A percentile compares a stretch with the other conserved stretches of the same genome.
phyloP scores from a whole-genome alignment of 2,329 filamentous ascomycete species.

The Monascus ruber region DNA sequence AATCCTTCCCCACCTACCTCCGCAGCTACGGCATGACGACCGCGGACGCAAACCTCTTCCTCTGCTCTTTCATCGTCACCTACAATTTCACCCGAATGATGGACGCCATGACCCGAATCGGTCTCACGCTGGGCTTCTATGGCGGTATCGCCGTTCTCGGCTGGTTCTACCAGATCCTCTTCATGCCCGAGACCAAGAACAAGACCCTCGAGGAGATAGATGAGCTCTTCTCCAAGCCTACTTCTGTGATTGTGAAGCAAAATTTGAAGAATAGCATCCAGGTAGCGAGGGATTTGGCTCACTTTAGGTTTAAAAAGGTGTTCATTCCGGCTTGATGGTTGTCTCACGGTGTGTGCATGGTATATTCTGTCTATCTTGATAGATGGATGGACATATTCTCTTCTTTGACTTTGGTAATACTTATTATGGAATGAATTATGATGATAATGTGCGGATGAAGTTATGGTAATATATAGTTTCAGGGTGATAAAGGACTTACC shows the following conservation, averaged over 20 bases:
- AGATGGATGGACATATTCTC: neutral
- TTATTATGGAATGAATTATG: too few species aligned
- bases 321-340: slow-evolving; percentile 23
- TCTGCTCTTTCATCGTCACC: slow-evolving; percentile 61
- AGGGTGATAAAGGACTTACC: too few species aligned
- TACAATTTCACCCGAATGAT: slow-evolving; percentile 67
- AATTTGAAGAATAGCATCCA: slow-evolving; percentile 39
- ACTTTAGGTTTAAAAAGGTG: slow-evolving; percentile 37
- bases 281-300: slow-evolving; percentile 35
- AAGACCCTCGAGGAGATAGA: slow-evolving; percentile 62
- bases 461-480: too few species aligned
- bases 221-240: slow-evolving; percentile 53
- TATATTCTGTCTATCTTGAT: neutral
- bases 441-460: too few species aligned
- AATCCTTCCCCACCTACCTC: slow-evolving; percentile 63
- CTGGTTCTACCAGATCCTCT: slow-evolving; percentile 61
- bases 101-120: slow-evolving; percentile 53
- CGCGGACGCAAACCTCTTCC: slow-evolving; percentile 56
- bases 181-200: slow-evolving; percentile 67
- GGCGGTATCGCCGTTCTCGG: slow-evolving; percentile 60
- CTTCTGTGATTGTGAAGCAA: slow-evolving; percentile 49
- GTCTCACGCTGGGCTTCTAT: slow-evolving; percentile 59
- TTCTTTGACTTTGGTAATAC: neutral
- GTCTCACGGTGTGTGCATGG: too few species aligned
- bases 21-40: slow-evolving; percentile 64